A percentile compares a stretch with the other conserved stretches of the same genome.
phyloP scores from a whole-genome alignment of 129 eudicot genomes.

The Flaveria ramosissima region DNA sequence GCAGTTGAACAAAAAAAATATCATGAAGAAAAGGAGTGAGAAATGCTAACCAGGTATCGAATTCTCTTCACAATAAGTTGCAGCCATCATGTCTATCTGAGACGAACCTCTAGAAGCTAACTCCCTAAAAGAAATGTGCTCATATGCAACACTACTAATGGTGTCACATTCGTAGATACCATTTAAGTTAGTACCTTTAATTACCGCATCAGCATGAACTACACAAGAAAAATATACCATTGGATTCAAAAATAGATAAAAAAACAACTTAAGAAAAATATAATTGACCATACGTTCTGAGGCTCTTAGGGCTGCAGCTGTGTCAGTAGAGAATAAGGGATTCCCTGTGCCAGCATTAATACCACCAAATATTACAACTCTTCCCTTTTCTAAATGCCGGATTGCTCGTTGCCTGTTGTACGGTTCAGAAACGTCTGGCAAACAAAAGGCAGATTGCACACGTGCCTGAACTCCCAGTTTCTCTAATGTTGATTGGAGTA shows the following conservation, averaged over 20 bases:
- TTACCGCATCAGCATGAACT: conserved; percentile 83
- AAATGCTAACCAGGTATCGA: conserved; percentile 61
- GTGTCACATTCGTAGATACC: conserved; percentile 58
- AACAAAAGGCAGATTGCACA: conserved; percentile 66
- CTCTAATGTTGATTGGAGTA: conserved; percentile 86
- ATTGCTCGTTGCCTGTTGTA: conserved; percentile 85
- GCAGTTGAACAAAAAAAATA: not conserved
- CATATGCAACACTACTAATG: conserved; percentile 42
- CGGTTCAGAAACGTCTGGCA: conserved; percentile 86
- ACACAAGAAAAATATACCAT: conserved; percentile 18
- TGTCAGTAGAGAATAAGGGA: conserved; percentile 90
- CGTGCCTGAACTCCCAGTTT: conserved; percentile 77
- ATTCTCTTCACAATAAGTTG: conserved; percentile 77
- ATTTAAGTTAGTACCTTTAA: conserved; percentile 67
- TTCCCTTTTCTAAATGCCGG: conserved; percentile 91
- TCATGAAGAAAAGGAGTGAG: not conserved
- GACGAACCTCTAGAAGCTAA: conserved; percentile 63
- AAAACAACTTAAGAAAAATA: not conserved
- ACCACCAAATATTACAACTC: conserved; percentile 96
- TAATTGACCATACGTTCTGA: conserved; percentile 60
- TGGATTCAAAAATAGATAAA: not conserved
- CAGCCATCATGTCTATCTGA: conserved; percentile 77
- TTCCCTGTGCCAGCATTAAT: conserved; percentile 91
- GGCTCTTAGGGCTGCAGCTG: conserved; percentile 95
- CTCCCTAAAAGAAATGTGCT: conserved; percentile 81